Conservation (phyloP, 2,329 filamentous ascomycete species). For the Aspergillus unguis region DNA sequence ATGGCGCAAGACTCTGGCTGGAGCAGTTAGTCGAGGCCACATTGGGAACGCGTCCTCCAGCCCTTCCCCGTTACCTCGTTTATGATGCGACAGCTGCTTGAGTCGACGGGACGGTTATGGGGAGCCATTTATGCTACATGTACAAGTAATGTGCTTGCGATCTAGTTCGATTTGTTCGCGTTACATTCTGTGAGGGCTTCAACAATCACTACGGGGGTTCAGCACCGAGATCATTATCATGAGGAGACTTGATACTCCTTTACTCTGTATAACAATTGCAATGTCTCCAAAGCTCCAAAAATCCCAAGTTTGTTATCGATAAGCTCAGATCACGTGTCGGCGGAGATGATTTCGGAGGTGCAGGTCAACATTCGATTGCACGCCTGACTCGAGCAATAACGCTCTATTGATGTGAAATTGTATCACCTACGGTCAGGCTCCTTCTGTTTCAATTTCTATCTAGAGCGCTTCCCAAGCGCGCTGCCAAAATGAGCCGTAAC, state of each 20-base stretch:
- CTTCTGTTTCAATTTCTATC: not conserved
- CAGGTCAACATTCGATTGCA: not conserved
- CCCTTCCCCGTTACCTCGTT: no score
- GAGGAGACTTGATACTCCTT: not conserved
- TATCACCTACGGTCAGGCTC: not conserved
- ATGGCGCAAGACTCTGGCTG: no score
- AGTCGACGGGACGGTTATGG: no score
- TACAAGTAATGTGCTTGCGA: not conserved
- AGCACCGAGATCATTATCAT: not conserved
- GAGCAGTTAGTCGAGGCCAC: no score
- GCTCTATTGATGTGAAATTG: not conserved
- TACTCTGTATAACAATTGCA: no score
- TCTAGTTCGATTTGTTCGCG: not conserved
- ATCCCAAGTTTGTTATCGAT: not conserved
- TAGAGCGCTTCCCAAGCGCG: not conserved
- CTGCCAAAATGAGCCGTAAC: slow-evolving; percentile 27
- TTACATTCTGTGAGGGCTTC: not conserved
- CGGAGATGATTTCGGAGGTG: slow-evolving; percentile 9
- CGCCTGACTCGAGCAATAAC: not conserved
- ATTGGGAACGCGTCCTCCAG: no score
- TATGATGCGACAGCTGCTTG: no score
- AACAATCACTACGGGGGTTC: not conserved
- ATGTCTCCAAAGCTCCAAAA: not conserved
- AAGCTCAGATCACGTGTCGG: slow-evolving; percentile 11
- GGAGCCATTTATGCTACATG: not conserved